These are phyloP conservation scores for Naematelia encephala DNA, from an alignment of 768 basidiomycete genomes.

Conservation along the genomic window DNA sequence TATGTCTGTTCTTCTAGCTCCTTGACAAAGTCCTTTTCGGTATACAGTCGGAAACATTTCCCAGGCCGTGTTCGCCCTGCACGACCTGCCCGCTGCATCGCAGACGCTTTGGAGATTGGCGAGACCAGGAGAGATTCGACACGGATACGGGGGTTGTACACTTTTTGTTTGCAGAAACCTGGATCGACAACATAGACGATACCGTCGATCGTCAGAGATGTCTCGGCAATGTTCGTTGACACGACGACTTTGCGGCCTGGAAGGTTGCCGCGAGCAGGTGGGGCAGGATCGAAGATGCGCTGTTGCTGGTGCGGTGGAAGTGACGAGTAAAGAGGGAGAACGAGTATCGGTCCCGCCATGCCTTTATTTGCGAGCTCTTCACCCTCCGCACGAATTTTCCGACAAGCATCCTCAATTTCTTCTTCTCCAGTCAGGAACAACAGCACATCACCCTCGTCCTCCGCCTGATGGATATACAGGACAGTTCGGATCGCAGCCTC, in stretches of 20 bases:
- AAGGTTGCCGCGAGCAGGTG: conserved; percentile 61
- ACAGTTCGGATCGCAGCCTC: conserved; percentile 96
- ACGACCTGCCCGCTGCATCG: conserved; percentile 92
- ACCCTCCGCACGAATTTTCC: conserved; percentile 86
- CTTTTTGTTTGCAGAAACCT: conserved; percentile 95
- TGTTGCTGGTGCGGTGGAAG: conserved; percentile 93
- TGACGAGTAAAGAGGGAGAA: conserved; percentile 91
- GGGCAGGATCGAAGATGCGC: conserved; percentile 89
- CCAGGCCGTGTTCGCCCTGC: conserved; percentile 94
- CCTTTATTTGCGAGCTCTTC: conserved; percentile 68
- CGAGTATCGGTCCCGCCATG: conserved; percentile 74
- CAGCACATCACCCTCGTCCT: conserved; percentile 86
- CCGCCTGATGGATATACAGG: conserved; percentile 93
- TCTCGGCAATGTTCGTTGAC: conserved; percentile 97
- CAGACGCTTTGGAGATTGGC: conserved; percentile 94
- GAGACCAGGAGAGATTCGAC: conserved; percentile 90
- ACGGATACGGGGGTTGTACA: conserved; percentile 95
- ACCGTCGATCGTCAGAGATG: conserved; percentile 94
- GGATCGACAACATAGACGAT: conserved; percentile 99
- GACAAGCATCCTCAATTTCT: conserved; percentile 94
- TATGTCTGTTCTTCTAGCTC: conserved; percentile 96
- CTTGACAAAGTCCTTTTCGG: conserved; percentile 92
- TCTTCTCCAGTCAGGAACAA: conserved; percentile 97
- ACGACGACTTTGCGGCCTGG: conserved; percentile 91
- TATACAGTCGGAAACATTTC: conserved; percentile 95